These are phyloP conservation scores for Chloris gayana DNA, from an alignment of 176 grass and related monocot species.

Conservation along the genomic window DNA sequence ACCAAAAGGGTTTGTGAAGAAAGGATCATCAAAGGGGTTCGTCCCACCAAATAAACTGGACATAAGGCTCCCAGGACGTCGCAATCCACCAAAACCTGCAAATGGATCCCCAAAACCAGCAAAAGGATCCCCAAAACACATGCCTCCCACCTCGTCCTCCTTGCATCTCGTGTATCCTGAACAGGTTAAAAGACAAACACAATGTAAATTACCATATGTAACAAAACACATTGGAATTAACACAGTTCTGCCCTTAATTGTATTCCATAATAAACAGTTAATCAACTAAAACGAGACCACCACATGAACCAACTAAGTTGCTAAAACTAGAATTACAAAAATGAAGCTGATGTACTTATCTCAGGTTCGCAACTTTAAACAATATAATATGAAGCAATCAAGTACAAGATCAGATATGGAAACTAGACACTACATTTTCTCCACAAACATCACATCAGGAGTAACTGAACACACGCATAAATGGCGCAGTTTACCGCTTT, in stretches of 20 bases:
- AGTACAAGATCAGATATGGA: background rate
- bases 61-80: slow-evolving; percentile 47
- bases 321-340: background rate
- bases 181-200: no score
- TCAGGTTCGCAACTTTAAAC: no score
- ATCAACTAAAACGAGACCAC: background rate
- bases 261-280: background rate
- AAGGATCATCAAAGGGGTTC: slow-evolving; percentile 68
- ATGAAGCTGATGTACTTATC: background rate
- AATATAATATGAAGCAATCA: background rate
- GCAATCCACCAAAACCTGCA: slow-evolving; percentile 10
- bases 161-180: slow-evolving; percentile 52
- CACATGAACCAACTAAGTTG: slow-evolving; percentile 2
- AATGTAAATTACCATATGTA: background rate
- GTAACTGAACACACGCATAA: background rate
- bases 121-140: no score
- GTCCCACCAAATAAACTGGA: slow-evolving; percentile 60
- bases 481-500: background rate
- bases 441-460: background rate
- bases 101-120: slow-evolving; percentile 5
- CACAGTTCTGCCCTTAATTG: background rate
- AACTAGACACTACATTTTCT: background rate
- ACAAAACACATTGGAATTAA: background rate
- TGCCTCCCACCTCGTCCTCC: slow-evolving; percentile 50
- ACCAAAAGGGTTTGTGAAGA: slow-evolving; percentile 64